Base-by-base conservation (phyloP, 352 stramenopile genomes). In the Phytophthora pinifolia region DNA sequence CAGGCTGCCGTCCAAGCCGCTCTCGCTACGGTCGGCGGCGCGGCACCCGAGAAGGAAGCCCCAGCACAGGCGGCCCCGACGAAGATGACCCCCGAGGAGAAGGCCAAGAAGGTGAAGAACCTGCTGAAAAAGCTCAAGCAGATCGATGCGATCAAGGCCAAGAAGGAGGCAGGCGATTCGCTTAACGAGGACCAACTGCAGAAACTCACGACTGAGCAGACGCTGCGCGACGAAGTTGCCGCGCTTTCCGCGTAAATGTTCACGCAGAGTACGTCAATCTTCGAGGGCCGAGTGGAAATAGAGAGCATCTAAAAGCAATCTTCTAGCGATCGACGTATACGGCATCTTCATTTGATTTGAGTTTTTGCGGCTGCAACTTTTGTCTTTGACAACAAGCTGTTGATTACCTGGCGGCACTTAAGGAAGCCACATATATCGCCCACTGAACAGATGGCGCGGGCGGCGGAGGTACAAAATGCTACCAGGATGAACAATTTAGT, bases 71-170 rank as follows among this genome's bases (percentile, higher is more conserved):
- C 62, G 5, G 46, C 46, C 8, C 30, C 67, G 15, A 59, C 61
- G 17, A 68, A 72, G 25, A 56, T 94, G 46, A 88, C 79, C 22
- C 48, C 70, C 4, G 82, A 92, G 35, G 82, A 94, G 58, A 94
- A 91, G 59, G 79, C 87, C 45, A 94, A 94, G 66, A 92, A 91
- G 54, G 65, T 86, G 46, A 94, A 94, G 70, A 65, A 62, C 8
- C 59, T 94, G 52, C 68, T 79, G 55, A 94, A 94, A 69, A 94
- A 93, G 61, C 70, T 94, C 46, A 94, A 94, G 70, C 85, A 94
- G 65, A 94, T 94, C 47, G 78, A 92, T 55, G 57, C 71, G 33
- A 79, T 93, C 58, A 94, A 94, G 70, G 74, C 72, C 9, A 92
- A 93, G 68, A 68, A 77, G 38, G 74, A 78, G 13, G 64, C 54